Percentiles rank a stretch among this genome's conserved stretches.
Evolutionary conservation across 208 protist species (phyloP).

Genomic region (Trypanosoma brucei): DNA sequence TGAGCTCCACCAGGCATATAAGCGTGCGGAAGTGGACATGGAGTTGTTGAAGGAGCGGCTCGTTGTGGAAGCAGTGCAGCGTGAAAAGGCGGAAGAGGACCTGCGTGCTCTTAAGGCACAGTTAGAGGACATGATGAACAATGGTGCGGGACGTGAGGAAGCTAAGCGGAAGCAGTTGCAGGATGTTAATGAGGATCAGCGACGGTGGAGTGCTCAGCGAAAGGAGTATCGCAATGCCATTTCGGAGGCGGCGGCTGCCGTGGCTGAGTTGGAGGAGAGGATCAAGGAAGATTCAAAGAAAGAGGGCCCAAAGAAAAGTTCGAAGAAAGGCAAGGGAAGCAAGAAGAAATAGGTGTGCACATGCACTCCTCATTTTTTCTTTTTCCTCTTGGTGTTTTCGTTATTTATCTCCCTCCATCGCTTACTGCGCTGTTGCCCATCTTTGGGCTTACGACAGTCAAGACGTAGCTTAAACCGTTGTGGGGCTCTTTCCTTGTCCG

Average conservation of each 20-base stretch:
- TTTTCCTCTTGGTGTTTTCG: conserved; percentile 16
- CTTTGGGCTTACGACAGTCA: too few species aligned
- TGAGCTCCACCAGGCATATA: conserved; percentile 45
- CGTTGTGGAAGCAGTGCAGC: conserved; percentile 36
- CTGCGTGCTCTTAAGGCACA: conserved; percentile 39
- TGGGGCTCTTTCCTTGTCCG: too few species aligned
- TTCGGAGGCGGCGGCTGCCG: conserved; percentile 28
- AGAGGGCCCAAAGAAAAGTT: neutral
- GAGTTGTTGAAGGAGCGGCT: conserved; percentile 38
- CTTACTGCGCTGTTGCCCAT: too few species aligned
- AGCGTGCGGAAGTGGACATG: conserved; percentile 48
- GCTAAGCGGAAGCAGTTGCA: conserved; percentile 36
- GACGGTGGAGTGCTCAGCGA: conserved; percentile 55
- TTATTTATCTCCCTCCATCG: neutral
- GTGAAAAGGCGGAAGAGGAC: conserved; percentile 67
- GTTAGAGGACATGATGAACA: conserved; percentile 50
- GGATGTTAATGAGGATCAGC: conserved; percentile 46
- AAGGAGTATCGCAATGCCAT: conserved; percentile 51
- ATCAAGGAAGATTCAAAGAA: conserved; percentile 1
- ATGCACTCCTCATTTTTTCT: conserved; percentile 8
- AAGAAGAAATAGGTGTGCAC: conserved; percentile 9
- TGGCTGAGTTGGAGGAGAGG: conserved; percentile 46
- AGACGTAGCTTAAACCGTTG: too few species aligned
- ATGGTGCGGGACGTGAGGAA: conserved; percentile 48
- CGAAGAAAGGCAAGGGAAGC: conserved; percentile 10